Base-by-base conservation (phyloP, 179 eudicot genomes). In the Silene coronaria region DNA sequence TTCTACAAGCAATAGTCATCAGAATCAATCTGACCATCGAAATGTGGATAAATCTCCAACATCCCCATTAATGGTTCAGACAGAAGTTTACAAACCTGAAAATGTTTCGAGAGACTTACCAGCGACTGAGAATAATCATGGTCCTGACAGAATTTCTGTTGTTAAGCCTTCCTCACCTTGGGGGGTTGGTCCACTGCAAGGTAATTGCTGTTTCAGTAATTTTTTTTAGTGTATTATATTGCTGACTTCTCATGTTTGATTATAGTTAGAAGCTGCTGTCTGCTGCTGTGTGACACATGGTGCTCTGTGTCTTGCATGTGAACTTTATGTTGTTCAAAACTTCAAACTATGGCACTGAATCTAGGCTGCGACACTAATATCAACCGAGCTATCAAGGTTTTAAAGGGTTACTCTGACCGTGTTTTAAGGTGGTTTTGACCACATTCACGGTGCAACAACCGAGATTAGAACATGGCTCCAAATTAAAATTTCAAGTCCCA, bases 111-210 rank as follows among this genome's bases (percentile, higher is more conserved):
- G 26, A 48, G 80, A 79, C 53, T 45, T 69, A 68, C 66, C 32
- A 51, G 78, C 61, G 16, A 57, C 74, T 75, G 83, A 81, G 63
- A 78, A 71, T 72, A 70, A 55, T 75, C 65, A 72, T 60, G 53
- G 38, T 32, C 70, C 75, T 51, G 70, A 61, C 46, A 61, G 13
- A 68, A 65, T 55, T 28, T 51, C 75, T 13, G 83, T 59, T 74
- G 78, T 57, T 73, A 73, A 60, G 65, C 62, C 84, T 64, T 78
- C 78, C 30, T 71, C 76, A 36, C 60, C 45, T 48, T 79, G 58
- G 62, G 80, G 72, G 51, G 73, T 63, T 66, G 80, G 72, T 57
- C 80, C 61, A 30, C 65, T 72, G 26, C 30, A 78, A 81, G 82
- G 86, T 86, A 76, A 6, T 46, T 11, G 58, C 32, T 76, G 72